Evolutionary conservation across 805 yeast species (phyloP), one percentile per base, ranked within the genome.

Genomic region (Wickerhamiella musiphila): DNA sequence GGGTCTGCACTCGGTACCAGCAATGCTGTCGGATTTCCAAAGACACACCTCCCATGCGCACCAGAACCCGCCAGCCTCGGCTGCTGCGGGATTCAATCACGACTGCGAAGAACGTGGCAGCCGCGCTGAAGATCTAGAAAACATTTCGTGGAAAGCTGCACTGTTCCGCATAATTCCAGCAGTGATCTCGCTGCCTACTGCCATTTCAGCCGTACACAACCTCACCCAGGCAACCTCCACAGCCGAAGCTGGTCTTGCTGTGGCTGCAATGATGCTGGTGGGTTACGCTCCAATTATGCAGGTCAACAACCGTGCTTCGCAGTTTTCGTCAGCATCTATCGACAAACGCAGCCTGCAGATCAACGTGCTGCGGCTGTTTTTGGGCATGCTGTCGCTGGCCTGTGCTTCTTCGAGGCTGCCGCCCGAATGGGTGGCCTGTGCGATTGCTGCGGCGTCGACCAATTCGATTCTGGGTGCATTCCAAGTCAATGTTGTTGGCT

Each of bases 1-100:
- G 58, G 58, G 58, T 11, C 38, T 53, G 21, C 51, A 38, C 34
- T 46, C 54, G 7, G 58, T 53, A 5, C 57, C 58, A 2, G 44
- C 48, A 6, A 43, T 53, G 42, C 45, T 53, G 23, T 44, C 46
- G 8, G 57, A 53, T 36, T 53, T 53, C 39, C 52, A 49, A 34
- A 30, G 56, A 12, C 57, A 53, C 38, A 49, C 57, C 1, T 48
- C 54, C 18, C 54, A 45, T 30, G 39, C 43, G 17, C 40, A 37
- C 26, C 33, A 38, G 12, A 37, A 30, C 9, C 23, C 34, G 15
- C 35, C 38, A 3, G 36, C 33, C 3, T 3, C 8, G 13, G 14
- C 26, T 3, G 6, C 20, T 2, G 7, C 11, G 8, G 33, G 22
- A 5, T 16, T 12, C 10, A 17, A 20, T 6, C 28, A n/a, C n/a